Evolutionary conservation across 2,329 filamentous ascomycete species (phyloP), one percentile per base, ranked within the genome.

Genomic region (Pyricularia sp.): DNA sequence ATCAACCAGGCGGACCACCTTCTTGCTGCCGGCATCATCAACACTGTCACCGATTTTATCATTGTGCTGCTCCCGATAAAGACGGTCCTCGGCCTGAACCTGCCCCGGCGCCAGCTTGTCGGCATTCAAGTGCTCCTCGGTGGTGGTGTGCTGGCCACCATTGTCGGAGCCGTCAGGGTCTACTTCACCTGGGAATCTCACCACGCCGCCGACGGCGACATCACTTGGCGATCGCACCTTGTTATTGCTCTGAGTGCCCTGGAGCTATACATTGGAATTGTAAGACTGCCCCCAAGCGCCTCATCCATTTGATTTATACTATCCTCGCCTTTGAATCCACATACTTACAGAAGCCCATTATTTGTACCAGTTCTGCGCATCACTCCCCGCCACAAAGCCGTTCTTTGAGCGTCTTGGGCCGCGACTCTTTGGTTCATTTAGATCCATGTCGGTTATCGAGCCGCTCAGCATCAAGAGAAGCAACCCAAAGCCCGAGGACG

Each of bases 41-140:
- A 89, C 75, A 88, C 88, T 65, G 73, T 84, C 63, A 88, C 86
- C 7, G 86, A 90, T 74, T 81, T 89, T 63, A 73, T 84, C 12
- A 81, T 84, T n/a, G 83, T 85, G 50, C 73, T 83, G 0, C 76
- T 88, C 3, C 85, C 85, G 1, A 81, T 86, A 64, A 78, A 78
- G 26, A 81, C 81, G 3, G 78, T 85, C 10, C 76, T 81, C 71
- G 75, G 77, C 20, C 74, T 85, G 1, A 79, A 83, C 66, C 76
- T 87, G 55, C 81, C 83, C 0, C 71, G 72, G 12, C 81, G 79
- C 64, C 84, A 87, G 70, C 81, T 81, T 50, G 70, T 81, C 20
- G 79, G 81, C 2, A 76, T 87, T 5, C 77, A 79, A 1, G 72
- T 80, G 6, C 81, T 86, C 11, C 85, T 87, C 68, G 81, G 79